A percentile compares a stretch with the other conserved stretches of the same genome.
phyloP scores from a whole-genome alignment of 352 stramenopile species.

The Pythium sp. region DNA sequence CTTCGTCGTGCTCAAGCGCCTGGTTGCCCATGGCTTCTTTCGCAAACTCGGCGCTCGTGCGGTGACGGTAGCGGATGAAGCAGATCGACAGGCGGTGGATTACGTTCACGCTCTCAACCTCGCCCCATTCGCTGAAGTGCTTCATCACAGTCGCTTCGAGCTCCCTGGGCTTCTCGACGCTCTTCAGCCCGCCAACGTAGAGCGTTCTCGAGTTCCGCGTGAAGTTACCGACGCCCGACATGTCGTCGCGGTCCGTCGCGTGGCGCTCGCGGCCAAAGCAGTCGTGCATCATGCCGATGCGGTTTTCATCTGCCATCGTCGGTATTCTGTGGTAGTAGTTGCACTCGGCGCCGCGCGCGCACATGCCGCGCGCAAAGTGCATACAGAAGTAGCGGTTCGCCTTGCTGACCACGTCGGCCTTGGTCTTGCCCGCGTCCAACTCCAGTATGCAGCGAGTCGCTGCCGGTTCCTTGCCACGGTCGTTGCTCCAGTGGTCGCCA shows the following conservation, averaged over 20 bases:
- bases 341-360: constrained; percentile 85
- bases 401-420: constrained; percentile 85
- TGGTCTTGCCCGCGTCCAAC: constrained; percentile 88
- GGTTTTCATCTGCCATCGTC: constrained; percentile 64
- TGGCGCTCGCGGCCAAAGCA: constrained; percentile 92
- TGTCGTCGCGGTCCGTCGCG: constrained; percentile 90
- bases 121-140: constrained; percentile 92
- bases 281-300: constrained; percentile 89
- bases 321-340: constrained; percentile 91
- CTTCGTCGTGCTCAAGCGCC: constrained; percentile 78
- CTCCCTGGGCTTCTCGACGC: constrained; percentile 39
- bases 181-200: constrained; percentile 88
- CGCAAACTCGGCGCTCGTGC: constrained; percentile 78
- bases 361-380: constrained; percentile 92
- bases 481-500: constrained; percentile 88
- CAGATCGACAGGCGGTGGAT: constrained; percentile 89
- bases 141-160: constrained; percentile 71
- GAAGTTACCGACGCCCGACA: constrained; percentile 91
- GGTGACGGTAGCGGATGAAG: constrained; percentile 87
- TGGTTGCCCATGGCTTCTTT: constrained; percentile 92
- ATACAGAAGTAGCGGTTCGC: constrained; percentile 91
- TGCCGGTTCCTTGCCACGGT: constrained; percentile 81
- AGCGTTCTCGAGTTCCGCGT: constrained; percentile 89
- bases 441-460: constrained; percentile 84
- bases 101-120: constrained; percentile 94